Evolutionary conservation across 2,329 filamentous ascomycete species (phyloP), one percentile per base, ranked within the genome.

Genomic region (Curvularia spicifera): DNA sequence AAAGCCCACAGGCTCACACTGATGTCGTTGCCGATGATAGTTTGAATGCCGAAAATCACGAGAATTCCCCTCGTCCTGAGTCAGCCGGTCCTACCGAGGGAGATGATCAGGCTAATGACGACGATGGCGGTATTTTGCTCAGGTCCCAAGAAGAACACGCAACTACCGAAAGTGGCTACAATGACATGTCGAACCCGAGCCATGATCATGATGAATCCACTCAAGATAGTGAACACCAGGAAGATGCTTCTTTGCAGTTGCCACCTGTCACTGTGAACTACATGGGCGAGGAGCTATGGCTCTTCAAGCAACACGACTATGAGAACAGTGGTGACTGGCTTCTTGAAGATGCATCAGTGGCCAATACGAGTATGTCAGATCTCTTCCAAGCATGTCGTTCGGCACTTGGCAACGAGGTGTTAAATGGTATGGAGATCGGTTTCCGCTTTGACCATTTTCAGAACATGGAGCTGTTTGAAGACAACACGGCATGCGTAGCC

Each of bases 371-470:
- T 48, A 74, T 90, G 28, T 76, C 77, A 52, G 79, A 82, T 52
- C 77, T 90, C n/a, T 82, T 90, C 57, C 74, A 77, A 64, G 81
- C 82, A 60, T 84, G 85, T 71, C 80, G 85, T 66, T 70, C 78
- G 53, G 78, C 87, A 37, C 80, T 88, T 60, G 80, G 80, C 57
- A 81, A 84, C 15, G 81, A 83, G 65, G 77, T 90, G 44, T 76
- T 79, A 31, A 79, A 84, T 51, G 82, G 85, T 75, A 82, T 68
- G 72, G 81, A 64, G 76, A 81, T 66, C 75, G 84, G 60, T 82
- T 83, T 75, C 35, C 65, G 70, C 8, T 71, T 74, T 33, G 71
- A 75, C 31, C 62, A 72, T 47, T 77, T 89, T 51, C 64, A 69
- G 48, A 66, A 66, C 29, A 61, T 73, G 46, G 69, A 74, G 52